Evolutionary conservation across 305 asterid species (phyloP), one percentile per base, ranked within the genome.

Genomic region (Ilex paraguariensis): DNA sequence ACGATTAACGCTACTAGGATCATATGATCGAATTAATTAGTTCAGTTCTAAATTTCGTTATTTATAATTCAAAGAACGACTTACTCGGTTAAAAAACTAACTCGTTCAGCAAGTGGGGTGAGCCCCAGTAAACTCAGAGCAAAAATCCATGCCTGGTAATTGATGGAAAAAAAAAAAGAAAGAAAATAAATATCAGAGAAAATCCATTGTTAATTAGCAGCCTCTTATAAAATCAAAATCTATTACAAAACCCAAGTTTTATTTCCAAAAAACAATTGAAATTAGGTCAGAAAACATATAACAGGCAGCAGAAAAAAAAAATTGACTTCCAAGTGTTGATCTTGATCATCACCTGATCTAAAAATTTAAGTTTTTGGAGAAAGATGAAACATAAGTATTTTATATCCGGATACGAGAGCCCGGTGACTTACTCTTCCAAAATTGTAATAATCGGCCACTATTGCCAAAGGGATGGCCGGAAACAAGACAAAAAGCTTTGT

Each of bases 51-150:
- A 21, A 21, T 21, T 21, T 21, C 28, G 28, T 21, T 21, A 0
- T 21, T 21, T 21, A 21, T 21, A 21, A 21, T 21, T 21, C 28
- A 21, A 21, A 21, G 2, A 2, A 17, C 1, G 21, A 66, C 84
- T 72, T 68, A 79, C 84, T 79, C 84, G 4, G 84, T 79, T 31
- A 79, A 60, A 70, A 79, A 79, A 63, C 84, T 75, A 60, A 79
- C 72, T 51, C 84, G 78, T 59, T 79, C 84, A 17, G 84, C 84
- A 15, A 79, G 76, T 28, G 81, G 81, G 28, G 79, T 71, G 45
- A 79, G 81, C 11, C 81, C 84, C 17, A 79, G 61, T 54, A 79
- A 66, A 66, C 84, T 79, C 63, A 79, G 56, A 10, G 74, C 81
- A 66, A 79, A 79, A 39, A 75, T 59, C 78, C 84, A 79, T 1